A percentile compares a stretch with the other conserved stretches of the same genome.
These are phyloP conservation scores for Parathielavia hyrcaniae DNA, from an alignment of 495 filamentous ascomycete species.

Conservation along the genomic window DNA sequence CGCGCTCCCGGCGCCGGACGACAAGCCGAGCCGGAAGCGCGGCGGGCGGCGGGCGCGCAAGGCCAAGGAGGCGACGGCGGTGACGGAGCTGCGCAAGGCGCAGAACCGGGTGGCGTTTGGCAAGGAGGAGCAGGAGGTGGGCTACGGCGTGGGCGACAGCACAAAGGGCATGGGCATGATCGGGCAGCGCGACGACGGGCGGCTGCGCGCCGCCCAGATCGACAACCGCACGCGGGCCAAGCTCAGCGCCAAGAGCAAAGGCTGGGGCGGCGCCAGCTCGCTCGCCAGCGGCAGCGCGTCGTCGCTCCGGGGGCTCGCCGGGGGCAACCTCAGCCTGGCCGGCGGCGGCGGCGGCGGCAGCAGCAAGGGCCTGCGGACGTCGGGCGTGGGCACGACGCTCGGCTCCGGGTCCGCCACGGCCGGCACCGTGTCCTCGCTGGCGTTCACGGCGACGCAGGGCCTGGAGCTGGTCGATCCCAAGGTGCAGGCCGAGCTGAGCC, in stretches of 20 bases:
- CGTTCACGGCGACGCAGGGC: conserved; percentile 91
- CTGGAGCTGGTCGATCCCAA: conserved; percentile 95
- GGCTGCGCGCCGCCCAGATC: conserved; percentile 79
- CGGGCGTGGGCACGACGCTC: conserved; percentile 65
- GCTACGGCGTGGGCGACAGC: conserved; percentile 79
- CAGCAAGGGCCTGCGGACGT: conserved; percentile 61
- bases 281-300: conserved; percentile 63
- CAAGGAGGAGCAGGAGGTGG: conserved; percentile 90
- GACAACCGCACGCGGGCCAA: conserved; percentile 90
- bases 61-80: conserved; percentile 92
- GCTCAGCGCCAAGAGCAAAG: conserved; percentile 89
- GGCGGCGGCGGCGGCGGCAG: too few relatives aligned
- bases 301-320: conserved; percentile 65
- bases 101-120: conserved; percentile 96
- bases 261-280: conserved; percentile 76
- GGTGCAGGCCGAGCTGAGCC: conserved; percentile 68
- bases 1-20: conserved; percentile 88
- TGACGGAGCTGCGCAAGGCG: conserved; percentile 94
- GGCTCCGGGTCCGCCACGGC: conserved; percentile 42
- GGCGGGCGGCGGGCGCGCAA: conserved; percentile 87
- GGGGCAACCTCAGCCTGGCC: conserved; percentile 61
- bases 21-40: conserved; percentile 89
- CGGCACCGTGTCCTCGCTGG: conserved; percentile 80
- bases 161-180: conserved; percentile 94
- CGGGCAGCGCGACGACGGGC: conserved; percentile 77